Base-by-base conservation (phyloP, 176 grass and related monocot species). In the Eragrostis curvula region DNA sequence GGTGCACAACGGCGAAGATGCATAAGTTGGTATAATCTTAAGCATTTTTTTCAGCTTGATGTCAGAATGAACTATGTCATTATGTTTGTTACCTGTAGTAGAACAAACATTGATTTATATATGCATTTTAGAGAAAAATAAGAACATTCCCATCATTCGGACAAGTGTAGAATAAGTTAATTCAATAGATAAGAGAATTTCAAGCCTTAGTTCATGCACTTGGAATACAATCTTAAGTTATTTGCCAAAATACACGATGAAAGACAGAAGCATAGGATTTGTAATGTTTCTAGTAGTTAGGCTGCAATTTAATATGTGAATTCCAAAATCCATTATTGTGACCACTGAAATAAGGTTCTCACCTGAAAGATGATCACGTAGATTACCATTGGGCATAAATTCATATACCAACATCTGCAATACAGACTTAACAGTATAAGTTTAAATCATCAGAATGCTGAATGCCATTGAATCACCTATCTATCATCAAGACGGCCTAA, bases 331-430 rank as follows among this genome's bases (percentile, higher is more conserved):
- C 47, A 71, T 50, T 73, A 80, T 52, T 40, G 8, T 59, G 81
- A 8, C 12, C 67, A 86, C 1, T 65, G 57, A 80, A 81, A 86
- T 36, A 69, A 84, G 49, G 48, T 52, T 75, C 67, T 88, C 32
- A 94, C 89, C 86, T 78, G 92, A 94, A 75, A 94, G 52, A 85
- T 91, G 84, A 71, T 94, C 92, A 40, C 89, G 89, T 55, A 94
- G 77, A 87, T 57, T 89, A 79, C 89, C 92, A 62, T 94, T 94
- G 57, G 92, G 81, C 92, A 94, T 91, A 86, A 85, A 91, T 77
- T 94, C 92, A 75, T 94, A 91, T n/a, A 94, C 86, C 77, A 94
- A 73, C 89, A 94, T 91, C 92, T 94, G 92, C 60, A 81, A 84
- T 72, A 77, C 58, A 83, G 21, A 66, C 1, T 77, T 66, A 85